Percentiles rank a stretch among this genome's conserved stretches.
Evolutionary conservation across 805 yeast genomes (phyloP).

Genomic region (Zygosaccharomyces rouxii): DNA sequence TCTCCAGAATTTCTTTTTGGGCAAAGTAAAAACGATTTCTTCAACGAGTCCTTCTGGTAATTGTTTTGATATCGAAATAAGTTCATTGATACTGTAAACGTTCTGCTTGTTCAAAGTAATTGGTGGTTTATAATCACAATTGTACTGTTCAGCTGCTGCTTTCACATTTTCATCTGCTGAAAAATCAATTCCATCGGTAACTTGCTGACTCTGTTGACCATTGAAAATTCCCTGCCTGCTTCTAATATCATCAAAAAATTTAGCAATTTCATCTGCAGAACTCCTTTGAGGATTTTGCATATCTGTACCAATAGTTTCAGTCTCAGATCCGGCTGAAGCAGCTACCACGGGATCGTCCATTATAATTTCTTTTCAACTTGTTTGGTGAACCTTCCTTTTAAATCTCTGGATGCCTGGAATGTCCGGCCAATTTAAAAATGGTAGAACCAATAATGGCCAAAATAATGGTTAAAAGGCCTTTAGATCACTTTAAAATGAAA

Average conservation of each 20-base stretch:
- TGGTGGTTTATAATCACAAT: conserved; percentile 22
- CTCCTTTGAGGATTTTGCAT: background rate
- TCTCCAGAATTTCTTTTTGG: conserved; percentile 49
- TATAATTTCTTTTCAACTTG: background rate
- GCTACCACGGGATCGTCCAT: conserved; percentile 7
- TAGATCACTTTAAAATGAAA: background rate
- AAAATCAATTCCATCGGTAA: background rate
- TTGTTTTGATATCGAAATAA: conserved; percentile 18
- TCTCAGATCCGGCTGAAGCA: conserved; percentile 7
- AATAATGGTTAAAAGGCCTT: background rate
- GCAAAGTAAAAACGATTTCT: conserved; percentile 37
- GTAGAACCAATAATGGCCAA: background rate
- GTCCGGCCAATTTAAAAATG: background rate
- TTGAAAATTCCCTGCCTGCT: conserved; percentile 4
- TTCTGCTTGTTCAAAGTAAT: conserved; percentile 13
- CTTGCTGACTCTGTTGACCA: conserved; percentile 1
- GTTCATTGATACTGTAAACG: conserved; percentile 30
- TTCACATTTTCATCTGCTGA: background rate
- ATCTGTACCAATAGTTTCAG: conserved; percentile 2
- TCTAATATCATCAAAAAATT: conserved; percentile 9
- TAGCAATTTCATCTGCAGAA: conserved; percentile 7
- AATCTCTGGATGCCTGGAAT: too few relatives aligned
- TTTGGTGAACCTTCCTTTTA: background rate
- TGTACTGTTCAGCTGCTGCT: conserved; percentile 7
- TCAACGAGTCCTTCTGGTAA: conserved; percentile 33